Evolutionary conservation across 192 early-diverging fungal genomes (phyloP), one percentile per base, ranked within the genome.

Genomic region (Entomortierella beljakovae): DNA sequence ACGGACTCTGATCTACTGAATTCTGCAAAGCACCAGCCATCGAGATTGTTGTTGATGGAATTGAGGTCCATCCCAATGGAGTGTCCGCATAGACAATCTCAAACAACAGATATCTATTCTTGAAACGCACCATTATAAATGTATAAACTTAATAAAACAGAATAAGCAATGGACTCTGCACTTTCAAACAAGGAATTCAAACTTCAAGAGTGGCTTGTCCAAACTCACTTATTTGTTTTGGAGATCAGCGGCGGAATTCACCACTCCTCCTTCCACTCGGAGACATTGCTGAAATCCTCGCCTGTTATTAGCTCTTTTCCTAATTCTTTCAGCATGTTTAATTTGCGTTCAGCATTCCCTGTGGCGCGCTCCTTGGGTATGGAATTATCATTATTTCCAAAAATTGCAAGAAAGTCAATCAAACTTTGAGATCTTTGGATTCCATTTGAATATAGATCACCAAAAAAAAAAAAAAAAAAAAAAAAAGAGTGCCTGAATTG

Each of bases 51-150:
- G 35, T 9, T 22, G 60, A 63, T 33, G 67, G 68, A 52, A 70
- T 66, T 8, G 64, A 72, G 5, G 67, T 67, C 55, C 62, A 61
- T 49, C 66, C 61, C 9, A 73, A 66, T 33, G 71, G 61, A 11
- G 75, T 77, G 66, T 80, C 54, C 18, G 64, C 74, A 38, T 71
- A 81, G 57, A 80, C 56, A n/a, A 83, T 57, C 60, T 86, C 84
- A 56, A 86, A 83, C 20, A 86, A 60, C 15, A 86, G 54, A 71
- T 83, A 86, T 59, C 84, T 80, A 56, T 86, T 81, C 76, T 86
- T 86, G 80, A 86, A 86, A 48, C 84, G 80, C 22, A 86, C 84
- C 84, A 86, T 86, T 55, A 23, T 60, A 58, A 31, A 6, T 11
- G 57, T 8, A 53, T 53, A 8, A 8, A n/a, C 20, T n/a, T 6